These are phyloP conservation scores for Phellopilus nigrolimitatus DNA, from an alignment of 1,284 basidiomycete species.

Conservation along the genomic window DNA sequence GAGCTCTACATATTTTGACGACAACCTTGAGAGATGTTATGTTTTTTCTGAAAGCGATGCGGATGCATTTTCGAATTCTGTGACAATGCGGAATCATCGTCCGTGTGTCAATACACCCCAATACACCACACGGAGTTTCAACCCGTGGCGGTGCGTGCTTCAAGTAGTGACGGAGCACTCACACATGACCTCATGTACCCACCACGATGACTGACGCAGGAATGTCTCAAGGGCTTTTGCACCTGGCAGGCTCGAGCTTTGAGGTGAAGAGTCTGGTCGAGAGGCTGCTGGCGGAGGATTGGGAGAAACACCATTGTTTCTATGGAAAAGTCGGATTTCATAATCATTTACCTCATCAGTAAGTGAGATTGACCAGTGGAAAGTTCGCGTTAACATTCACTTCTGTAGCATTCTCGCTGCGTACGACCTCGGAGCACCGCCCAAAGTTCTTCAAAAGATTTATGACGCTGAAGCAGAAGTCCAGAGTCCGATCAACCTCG, in stretches of 20 bases:
- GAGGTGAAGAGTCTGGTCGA: slow-evolving; percentile 42
- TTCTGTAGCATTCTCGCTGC: slow-evolving; percentile 46
- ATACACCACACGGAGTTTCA: too few species aligned
- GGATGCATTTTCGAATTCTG: too few species aligned
- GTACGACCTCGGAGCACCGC: slow-evolving; percentile 59
- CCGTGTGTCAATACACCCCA: too few species aligned
- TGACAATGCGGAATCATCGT: too few species aligned
- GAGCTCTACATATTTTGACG: too few species aligned
- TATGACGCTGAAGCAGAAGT: slow-evolving; percentile 39
- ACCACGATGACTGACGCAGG: neutral
- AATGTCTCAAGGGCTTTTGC: slow-evolving; percentile 3
- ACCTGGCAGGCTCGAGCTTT: slow-evolving; percentile 24
- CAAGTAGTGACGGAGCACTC: too few species aligned
- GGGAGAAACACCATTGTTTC: slow-evolving; percentile 54
- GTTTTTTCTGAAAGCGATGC: too few species aligned
- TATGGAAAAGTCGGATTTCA: slow-evolving; percentile 48
- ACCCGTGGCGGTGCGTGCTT: too few species aligned
- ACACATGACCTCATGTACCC: too few species aligned
- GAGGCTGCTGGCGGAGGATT: slow-evolving; percentile 49
- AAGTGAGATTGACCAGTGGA: slow-evolving; percentile 21
- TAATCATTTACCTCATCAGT: slow-evolving; percentile 63
- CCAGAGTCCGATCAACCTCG: slow-evolving; percentile 43
- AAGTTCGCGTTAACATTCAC: neutral
- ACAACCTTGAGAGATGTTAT: too few species aligned
- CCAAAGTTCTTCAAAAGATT: slow-evolving; percentile 47